Evolutionary conservation across 31 red algal genomes (phyloP).

Genomic region (Asparagopsis taxiformis): DNA sequence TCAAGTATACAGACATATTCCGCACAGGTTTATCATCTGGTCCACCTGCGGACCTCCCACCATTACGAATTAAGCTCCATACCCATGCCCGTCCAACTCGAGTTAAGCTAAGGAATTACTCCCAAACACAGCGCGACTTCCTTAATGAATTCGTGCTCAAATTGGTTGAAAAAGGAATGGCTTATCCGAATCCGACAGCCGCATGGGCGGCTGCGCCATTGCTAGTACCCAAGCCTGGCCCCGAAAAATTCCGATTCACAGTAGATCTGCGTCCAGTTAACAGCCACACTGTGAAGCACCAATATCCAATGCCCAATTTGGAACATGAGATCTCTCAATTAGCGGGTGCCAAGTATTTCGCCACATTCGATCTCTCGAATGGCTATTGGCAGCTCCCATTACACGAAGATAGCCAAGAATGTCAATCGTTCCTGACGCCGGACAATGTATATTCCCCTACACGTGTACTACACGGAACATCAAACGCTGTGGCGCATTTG

Average conservation of each 20-base stretch:
- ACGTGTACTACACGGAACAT: neutral
- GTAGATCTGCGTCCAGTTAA: constrained; percentile 21
- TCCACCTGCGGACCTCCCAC: neutral
- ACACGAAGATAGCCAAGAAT: neutral
- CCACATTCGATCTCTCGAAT: constrained; percentile 9
- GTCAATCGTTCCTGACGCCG: neutral
- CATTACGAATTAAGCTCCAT: constrained; percentile 8
- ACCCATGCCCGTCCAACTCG: neutral
- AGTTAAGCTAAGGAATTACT: constrained; percentile 1
- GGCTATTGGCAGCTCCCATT: constrained; percentile 8
- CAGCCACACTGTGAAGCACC: constrained; percentile 1
- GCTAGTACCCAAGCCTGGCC: constrained; percentile 13
- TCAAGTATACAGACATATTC: constrained; percentile 10
- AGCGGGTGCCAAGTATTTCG: constrained; percentile 9
- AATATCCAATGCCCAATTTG: constrained; percentile 11
- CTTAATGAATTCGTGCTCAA: neutral
- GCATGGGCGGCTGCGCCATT: constrained; percentile 6
- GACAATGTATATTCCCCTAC: neutral
- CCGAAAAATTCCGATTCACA: constrained; percentile 13
- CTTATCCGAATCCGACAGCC: constrained; percentile 6
- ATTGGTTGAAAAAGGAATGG: constrained; percentile 13
- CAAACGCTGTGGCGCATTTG: neutral
- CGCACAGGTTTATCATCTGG: constrained; percentile 6
- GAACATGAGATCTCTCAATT: constrained; percentile 5
- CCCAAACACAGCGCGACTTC: constrained; percentile 3